Base-by-base conservation (phyloP, 2,329 filamentous ascomycete genomes). In the Onygenales sp. region DNA sequence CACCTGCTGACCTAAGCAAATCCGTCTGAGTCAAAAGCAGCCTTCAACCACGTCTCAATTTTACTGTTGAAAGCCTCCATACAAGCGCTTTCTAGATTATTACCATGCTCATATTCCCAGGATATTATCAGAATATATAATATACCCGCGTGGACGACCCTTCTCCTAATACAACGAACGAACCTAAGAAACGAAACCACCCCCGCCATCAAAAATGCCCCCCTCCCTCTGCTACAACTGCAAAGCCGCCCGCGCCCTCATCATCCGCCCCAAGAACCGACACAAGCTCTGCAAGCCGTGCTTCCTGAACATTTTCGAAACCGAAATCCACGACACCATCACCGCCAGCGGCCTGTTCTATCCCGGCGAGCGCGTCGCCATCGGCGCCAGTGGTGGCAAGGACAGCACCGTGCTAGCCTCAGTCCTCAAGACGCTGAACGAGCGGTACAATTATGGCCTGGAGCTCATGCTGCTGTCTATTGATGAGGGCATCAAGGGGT, bases 401-500 rank as follows among this genome's bases (percentile, higher is more conserved):
- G 93, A 98, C 70, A 96, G 90, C 51, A 98, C 93, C 0, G 93
- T 98, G 0, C 78, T 98, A 9, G 93, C 93, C 4, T 94, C 90
- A 0, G 91, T 98, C 0, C 78, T 98, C 51, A 96, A 96, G 69
- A 95, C 90, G 0, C 76, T 98, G 2, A 97, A 98, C 62, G 88
- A 95, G 67, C 83, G 91, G 45, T 83, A 96, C 67, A 77, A 85
- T 59, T 97, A 97, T 67, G 88, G 86, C 1, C 75, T 98, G 4
- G 83, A 97, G 43, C 78, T 98, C 2, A 81, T 94, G 0, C 77
- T 98, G 0, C 78, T 98, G 42, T 94, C 88, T 56, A 92, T 98
- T 62, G 93, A 98, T 61, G 94, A 98, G 70, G 93, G 93, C 6
- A 98, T 98, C 74, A 93, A 88, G 63, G 93, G 93, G 6, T 98